Evolutionary conservation across 2,329 filamentous ascomycete genomes (phyloP), one percentile per base, ranked within the genome.

Genomic region (Chaetomium olivaceum): DNA sequence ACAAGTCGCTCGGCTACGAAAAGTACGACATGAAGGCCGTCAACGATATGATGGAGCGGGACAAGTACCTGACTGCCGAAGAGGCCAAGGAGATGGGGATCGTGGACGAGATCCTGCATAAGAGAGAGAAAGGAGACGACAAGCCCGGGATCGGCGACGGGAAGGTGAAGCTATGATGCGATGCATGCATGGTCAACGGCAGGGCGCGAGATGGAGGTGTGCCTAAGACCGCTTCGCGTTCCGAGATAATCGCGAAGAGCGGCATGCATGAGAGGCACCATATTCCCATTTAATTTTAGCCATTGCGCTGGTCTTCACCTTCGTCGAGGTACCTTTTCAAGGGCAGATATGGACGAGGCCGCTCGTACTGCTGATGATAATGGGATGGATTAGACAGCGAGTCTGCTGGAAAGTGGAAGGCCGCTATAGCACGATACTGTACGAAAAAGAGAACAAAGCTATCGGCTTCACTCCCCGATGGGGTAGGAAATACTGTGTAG

Each of bases 11-110:
- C 74, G 89, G 86, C 1, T 76, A 90, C 67, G 91, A 96, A 25
- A 91, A 92, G 77, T 89, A 92, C 76, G 88, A 83, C 39, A 74
- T 96, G 43, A 89, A 93, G 58, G 91, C 96, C 74, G 91, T 99
- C 74, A 94, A 95, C 78, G 92, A 89, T 76, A 85, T 97, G 77
- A 98, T 99, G 94, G 95, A 99, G 81, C 83, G 95, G 64, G 95
- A 99, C 77, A 95, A 95, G 74, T 98, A 97, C 73, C 85, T 99
- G 84, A 90, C 90, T 63, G 93, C 93, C 0, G 82, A 92, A 55
- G 93, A 99, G 80, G 95, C 95, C 9, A 82, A 92, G 73, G 92
- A 96, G 59, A 85, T 96, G 78, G 95, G 95, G 0, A 91, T 99
- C 72, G 88, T 99, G 68, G 95, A 99, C 77, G 89, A 94, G 79